phyloP scores from a whole-genome alignment of 306 rosid species.

The Canavalia gladiata region DNA sequence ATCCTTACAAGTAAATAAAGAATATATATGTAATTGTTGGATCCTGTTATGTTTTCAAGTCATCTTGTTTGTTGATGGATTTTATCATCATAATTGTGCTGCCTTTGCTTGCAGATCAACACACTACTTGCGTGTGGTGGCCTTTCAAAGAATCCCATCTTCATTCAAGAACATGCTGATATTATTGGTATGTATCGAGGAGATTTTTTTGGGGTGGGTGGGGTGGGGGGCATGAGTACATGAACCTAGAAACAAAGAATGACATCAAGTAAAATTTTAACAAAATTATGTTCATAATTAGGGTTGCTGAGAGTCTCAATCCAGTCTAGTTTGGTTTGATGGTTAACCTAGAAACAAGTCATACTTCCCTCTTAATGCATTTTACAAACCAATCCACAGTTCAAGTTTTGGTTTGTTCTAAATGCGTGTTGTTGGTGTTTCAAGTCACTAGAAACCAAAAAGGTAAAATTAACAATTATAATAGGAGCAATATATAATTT shows the following conservation, averaged over 20 bases:
- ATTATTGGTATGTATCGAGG: constrained; percentile 69
- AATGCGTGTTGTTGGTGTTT: constrained; percentile 11
- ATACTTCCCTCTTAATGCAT: background rate
- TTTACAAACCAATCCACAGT: constrained; percentile 28
- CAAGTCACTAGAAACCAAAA: constrained; percentile 20
- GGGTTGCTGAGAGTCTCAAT: constrained; percentile 11
- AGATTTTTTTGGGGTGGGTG: background rate
- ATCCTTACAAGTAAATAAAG: background rate
- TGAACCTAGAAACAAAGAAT: constrained; percentile 1
- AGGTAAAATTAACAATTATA: constrained; percentile 4
- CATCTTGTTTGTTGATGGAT: constrained; percentile 26
- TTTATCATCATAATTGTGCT: constrained; percentile 37
- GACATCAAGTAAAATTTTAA: constrained; percentile 10
- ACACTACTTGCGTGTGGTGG: constrained; percentile 98
- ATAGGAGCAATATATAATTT: constrained; percentile 19
- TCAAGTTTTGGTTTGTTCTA: constrained; percentile 22
- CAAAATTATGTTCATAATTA: constrained; percentile 12
- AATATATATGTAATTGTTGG: constrained; percentile 16
- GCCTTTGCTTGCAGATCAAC: constrained; percentile 70
- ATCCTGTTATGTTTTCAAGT: constrained; percentile 16
- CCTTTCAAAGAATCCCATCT: constrained; percentile 82
- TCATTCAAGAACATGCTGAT: constrained; percentile 95
- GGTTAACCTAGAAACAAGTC: constrained; percentile 14
- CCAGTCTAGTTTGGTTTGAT: constrained; percentile 34
- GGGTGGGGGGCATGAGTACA: constrained; percentile 15